A percentile compares a stretch with the other conserved stretches of the same genome.
Conservation (phyloP, 1,284 basidiomycete species). For the Fistulinella cinereoalba region DNA sequence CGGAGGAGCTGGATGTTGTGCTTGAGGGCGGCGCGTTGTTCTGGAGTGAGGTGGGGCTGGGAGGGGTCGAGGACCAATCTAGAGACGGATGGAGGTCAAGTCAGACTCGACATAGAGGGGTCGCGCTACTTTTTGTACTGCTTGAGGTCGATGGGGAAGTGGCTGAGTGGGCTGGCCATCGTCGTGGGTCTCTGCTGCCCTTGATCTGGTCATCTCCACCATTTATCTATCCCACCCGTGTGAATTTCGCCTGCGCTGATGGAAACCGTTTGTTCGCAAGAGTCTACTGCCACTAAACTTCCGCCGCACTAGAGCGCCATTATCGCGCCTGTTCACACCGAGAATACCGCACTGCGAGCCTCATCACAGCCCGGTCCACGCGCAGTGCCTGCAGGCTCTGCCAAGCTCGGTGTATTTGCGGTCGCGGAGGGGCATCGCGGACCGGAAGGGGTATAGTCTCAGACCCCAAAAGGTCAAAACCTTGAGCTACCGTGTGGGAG, state of each 20-base stretch:
- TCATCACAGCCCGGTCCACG: too few relatives aligned
- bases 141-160: conserved; percentile 74
- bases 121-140: conserved; percentile 63
- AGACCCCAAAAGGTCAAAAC: too few relatives aligned
- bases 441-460: neutral
- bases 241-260: conserved; percentile 26
- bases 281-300: too few relatives aligned
- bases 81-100: conserved; percentile 9
- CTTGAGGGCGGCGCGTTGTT: conserved; percentile 57
- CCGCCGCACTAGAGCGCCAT: too few relatives aligned
- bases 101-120: conserved; percentile 3
- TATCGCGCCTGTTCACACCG: too few relatives aligned
- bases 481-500: too few relatives aligned
- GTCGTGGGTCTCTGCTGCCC: conserved; percentile 7
- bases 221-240: conserved; percentile 27
- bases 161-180: conserved; percentile 40
- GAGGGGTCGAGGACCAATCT: conserved; percentile 71
- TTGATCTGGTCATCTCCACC: conserved; percentile 2
- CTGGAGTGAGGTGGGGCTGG: conserved; percentile 55
- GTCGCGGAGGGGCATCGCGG: conserved; percentile 1
- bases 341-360: too few relatives aligned
- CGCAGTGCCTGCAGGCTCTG: neutral
- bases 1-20: conserved; percentile 76
- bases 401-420: conserved; percentile 3
- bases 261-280: too few relatives aligned